Percentiles rank a stretch among this genome's conserved stretches.
phyloP scores from a whole-genome alignment of 2,329 filamentous ascomycete genomes.

The Ambrosiella beaveri region DNA sequence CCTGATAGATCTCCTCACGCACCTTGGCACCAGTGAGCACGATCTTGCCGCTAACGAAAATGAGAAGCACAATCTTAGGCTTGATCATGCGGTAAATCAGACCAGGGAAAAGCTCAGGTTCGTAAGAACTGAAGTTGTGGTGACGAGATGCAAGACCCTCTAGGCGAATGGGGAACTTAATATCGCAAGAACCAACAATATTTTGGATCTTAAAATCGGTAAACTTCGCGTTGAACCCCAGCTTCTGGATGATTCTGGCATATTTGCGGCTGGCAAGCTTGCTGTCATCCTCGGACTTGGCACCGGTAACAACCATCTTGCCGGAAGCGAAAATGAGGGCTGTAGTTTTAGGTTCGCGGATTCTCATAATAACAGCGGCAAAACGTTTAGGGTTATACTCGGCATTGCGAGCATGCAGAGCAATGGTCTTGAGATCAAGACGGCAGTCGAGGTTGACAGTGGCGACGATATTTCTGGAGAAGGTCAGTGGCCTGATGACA shows the following conservation, averaged over 20 bases:
- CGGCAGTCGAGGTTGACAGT: conserved; percentile 97
- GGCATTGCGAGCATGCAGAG: conserved; percentile 90
- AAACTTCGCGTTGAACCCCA: conserved; percentile 98
- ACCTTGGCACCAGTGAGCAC: conserved; percentile 96
- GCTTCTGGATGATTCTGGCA: conserved; percentile 97
- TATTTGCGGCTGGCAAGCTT: conserved; percentile 96
- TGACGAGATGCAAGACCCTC: conserved; percentile 92
- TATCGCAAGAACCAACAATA: conserved; percentile 95
- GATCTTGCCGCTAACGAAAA: conserved; percentile 94
- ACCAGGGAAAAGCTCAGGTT: conserved; percentile 95
- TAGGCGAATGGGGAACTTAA: conserved; percentile 96
- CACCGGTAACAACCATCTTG: conserved; percentile 99
- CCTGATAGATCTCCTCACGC: conserved; percentile 93
- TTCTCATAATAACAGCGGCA: conserved; percentile 98
- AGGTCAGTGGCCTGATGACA: conserved; percentile 27
- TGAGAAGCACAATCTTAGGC: conserved; percentile 80
- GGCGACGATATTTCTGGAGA: conserved; percentile 87
- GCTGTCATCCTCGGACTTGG: conserved; percentile 93
- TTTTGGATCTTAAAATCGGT: conserved; percentile 99
- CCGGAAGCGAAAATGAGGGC: conserved; percentile 94
- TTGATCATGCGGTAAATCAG: conserved; percentile 99
- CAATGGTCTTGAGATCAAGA: conserved; percentile 96
- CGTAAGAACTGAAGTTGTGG: conserved; percentile 98
- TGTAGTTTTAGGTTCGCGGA: conserved; percentile 96
- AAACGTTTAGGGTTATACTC: conserved; percentile 99